Conservation (phyloP, 306 rosid species). For the Adenanthera pavonina region DNA sequence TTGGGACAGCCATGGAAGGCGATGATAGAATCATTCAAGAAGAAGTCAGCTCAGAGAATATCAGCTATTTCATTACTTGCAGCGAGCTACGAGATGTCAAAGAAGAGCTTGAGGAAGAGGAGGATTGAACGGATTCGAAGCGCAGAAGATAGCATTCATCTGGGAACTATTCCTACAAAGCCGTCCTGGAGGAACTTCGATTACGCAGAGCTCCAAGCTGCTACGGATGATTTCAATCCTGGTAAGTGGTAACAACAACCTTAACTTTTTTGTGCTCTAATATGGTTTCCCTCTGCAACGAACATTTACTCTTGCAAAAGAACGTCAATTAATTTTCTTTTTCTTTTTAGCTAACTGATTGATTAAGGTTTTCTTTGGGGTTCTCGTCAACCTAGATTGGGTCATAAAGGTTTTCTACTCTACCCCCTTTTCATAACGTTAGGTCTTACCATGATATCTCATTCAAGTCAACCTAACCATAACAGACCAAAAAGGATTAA, state of each 20-base stretch:
- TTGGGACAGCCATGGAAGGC: conserved; percentile 58
- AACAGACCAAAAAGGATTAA: no score
- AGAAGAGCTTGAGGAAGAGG: conserved; percentile 48
- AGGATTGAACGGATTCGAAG: conserved; percentile 64
- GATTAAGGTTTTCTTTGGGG: background rate
- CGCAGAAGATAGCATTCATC: conserved; percentile 54
- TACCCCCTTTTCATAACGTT: background rate
- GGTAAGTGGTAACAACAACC: conserved; percentile 46
- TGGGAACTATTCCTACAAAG: conserved; percentile 53
- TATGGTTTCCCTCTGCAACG: background rate
- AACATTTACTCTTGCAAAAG: background rate
- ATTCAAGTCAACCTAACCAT: background rate
- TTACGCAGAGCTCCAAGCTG: conserved; percentile 66
- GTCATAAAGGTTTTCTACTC: background rate
- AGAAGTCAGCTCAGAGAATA: conserved; percentile 56
- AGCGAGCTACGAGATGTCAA: conserved; percentile 52
- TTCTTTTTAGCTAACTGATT: background rate
- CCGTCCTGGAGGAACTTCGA: conserved; percentile 90
- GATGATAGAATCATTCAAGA: conserved; percentile 66
- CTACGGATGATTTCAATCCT: conserved; percentile 67
- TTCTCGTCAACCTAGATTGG: background rate
- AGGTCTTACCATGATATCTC: background rate
- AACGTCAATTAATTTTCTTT: background rate
- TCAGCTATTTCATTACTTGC: conserved; percentile 62
- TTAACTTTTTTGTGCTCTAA: background rate